Base-by-base conservation (phyloP, 805 yeast species). In the Zygotorulaspora florentina region DNA sequence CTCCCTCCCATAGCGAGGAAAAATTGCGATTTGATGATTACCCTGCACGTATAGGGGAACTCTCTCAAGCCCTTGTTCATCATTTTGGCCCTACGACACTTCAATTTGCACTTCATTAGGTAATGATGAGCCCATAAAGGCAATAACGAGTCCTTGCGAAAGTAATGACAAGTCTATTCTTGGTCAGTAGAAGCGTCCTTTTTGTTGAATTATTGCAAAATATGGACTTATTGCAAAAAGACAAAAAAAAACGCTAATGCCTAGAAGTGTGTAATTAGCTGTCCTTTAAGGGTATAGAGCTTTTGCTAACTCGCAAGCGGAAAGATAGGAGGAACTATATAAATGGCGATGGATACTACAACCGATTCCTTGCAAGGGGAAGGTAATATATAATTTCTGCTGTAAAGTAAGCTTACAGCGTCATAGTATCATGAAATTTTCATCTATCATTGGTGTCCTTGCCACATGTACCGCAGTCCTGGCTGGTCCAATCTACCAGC, bases 401-500 rank as follows among this genome's bases (percentile, higher is more conserved):
- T 8, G 6, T 5, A 12, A 12, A 29, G 33, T 8, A 29, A 12
- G 15, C 33, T 5, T 9, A 29, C 15, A 12, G 8, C 15, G 33
- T 23, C 45, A 17, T 10, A 16, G 25, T 7, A 20, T 20, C 7
- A 48, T 45, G 53, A 45, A 40, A 40, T 38, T 50, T 16, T 35
- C 50, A 12, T 13, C 31, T 33, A 43, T 49, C 12, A 40, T 39
- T 26, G 20, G 46, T 26, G 33, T 47, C 11, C 25, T 52, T 29
- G 50, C 49, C 33, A 31, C 40, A 11, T 36, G 46, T 27, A 31
- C 47, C 16, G 17, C 46, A 12, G 45, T 45, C 30, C 26, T 43
- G 18, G 55, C 52, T 20, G 29, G 40, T 18, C 51, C 53, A 13
- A 42, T 42, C n/a, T 17, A 36, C 29, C 37, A 37, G 40, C 47